A percentile compares a stretch with the other conserved stretches of the same genome.
phyloP scores from a whole-genome alignment of 2,329 filamentous ascomycete species.

The Calonectria pauciramosa region DNA sequence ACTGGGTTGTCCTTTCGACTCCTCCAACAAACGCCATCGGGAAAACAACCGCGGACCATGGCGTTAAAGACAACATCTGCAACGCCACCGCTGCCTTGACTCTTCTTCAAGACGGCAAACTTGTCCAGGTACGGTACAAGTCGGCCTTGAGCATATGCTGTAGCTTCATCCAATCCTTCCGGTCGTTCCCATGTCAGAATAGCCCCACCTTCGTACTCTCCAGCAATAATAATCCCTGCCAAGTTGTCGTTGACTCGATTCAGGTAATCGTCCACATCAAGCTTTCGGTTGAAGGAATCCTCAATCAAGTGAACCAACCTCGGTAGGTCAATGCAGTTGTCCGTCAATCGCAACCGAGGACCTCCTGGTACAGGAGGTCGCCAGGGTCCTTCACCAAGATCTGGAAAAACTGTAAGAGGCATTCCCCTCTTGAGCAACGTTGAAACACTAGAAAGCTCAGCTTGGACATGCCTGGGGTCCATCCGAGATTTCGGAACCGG shows the following conservation, averaged over 20 bases:
- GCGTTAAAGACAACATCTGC: constrained; percentile 97
- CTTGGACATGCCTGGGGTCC: constrained; percentile 37
- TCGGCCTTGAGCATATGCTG: constrained; percentile 67
- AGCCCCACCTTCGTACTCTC: constrained; percentile 95
- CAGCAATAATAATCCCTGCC: constrained; percentile 93
- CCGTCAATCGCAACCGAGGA: constrained; percentile 78
- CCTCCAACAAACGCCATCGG: constrained; percentile 90
- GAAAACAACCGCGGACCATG: constrained; percentile 92
- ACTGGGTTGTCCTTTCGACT: constrained; percentile 93
- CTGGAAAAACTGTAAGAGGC: constrained; percentile 86
- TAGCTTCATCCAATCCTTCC: constrained; percentile 68
- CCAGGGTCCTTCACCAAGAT: constrained; percentile 80
- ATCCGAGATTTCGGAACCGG: constrained; percentile 75
- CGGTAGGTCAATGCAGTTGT: constrained; percentile 85
- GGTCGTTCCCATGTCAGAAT: constrained; percentile 95
- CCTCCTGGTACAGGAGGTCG: constrained; percentile 70
- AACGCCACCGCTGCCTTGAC: constrained; percentile 91
- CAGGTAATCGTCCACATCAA: constrained; percentile 88
- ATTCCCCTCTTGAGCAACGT: constrained; percentile 94
- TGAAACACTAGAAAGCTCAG: constrained; percentile 60
- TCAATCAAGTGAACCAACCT: constrained; percentile 90
- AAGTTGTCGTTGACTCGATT: constrained; percentile 83
- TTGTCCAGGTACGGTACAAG: constrained; percentile 97
- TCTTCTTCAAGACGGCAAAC: constrained; percentile 90
- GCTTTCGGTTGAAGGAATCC: constrained; percentile 88